phyloP scores from a whole-genome alignment of 495 filamentous ascomycete genomes.

The Penicillium pancosmium region DNA sequence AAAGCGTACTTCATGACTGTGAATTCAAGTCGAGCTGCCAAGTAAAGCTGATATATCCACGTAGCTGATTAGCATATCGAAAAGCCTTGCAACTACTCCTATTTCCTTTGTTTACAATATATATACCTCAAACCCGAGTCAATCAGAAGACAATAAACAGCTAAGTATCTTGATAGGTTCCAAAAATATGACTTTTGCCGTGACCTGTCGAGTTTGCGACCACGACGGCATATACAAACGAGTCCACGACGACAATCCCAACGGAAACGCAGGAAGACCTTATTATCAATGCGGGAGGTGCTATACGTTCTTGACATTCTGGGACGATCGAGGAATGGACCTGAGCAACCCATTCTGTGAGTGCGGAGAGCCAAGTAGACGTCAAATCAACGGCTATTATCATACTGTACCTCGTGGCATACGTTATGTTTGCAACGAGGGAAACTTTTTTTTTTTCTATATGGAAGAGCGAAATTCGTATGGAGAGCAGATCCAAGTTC shows the following conservation, averaged over 20 bases:
- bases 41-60: too few relatives aligned
- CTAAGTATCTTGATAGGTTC: background rate
- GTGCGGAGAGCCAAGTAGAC: conserved; percentile 9
- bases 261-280: conserved; percentile 14
- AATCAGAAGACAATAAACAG: background rate
- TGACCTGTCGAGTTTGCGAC: background rate
- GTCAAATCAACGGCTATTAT: background rate
- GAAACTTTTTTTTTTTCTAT: conserved; percentile 12
- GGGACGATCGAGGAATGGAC: conserved; percentile 10
- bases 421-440: conserved; percentile 16
- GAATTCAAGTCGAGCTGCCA: too few relatives aligned
- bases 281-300: conserved; percentile 12
- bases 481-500: background rate
- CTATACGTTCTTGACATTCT: conserved; percentile 10
- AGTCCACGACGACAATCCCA: background rate
- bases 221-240: background rate
- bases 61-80: too few relatives aligned
- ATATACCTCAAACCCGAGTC: background rate
- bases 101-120: background rate
- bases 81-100: too few relatives aligned
- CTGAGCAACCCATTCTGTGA: conserved; percentile 7
- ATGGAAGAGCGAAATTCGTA: background rate
- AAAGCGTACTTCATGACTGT: too few relatives aligned
- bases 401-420: conserved; percentile 3
- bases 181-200: background rate